Evolutionary conservation across 106 monocot genomes (phyloP), one percentile per base, ranked within the genome.

Genomic region (Dactylorhiza incarnata): DNA sequence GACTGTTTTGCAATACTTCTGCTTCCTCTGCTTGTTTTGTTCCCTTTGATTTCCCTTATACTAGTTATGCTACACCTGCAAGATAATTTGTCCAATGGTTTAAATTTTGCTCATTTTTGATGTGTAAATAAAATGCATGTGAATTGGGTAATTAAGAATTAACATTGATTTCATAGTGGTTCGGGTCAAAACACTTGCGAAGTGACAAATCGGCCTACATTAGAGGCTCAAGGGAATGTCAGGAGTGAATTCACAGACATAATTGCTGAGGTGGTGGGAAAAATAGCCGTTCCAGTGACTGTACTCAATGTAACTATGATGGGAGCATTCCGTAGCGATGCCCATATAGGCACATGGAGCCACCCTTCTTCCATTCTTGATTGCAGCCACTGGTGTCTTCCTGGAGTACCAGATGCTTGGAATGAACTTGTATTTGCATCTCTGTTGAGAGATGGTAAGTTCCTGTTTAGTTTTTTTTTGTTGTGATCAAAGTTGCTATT

Each of bases 321-420:
- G 97, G 97, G 97, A 3, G 86, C 91, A 14, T 82, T 78, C 9
- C 78, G 97, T 3, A 94, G 97, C 67, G 97, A 99, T 82, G 97
- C 97, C 5, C 97, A 99, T 49, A 84, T 94, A 77, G 93, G 93
- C 37, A 81, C 76, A 47, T 94, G 90, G 90, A 86, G 90, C 68
- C 80, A 90, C 69, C 88, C 87, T 37, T 68, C 78, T 19, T 69
- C 90, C 16, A 65, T 85, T 50, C 59, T 96, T 25, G 92, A 96
- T 83, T 96, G 95, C 81, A 93, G 93, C 84, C 95, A 93, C 54
- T 96, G 95, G 95, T 96, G 95, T 76, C 89, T 96, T 49, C 95
- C 95, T 72, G 95, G 92, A 66, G 95, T 96, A 4, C 95, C 95
- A 45, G 95, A 96, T 89, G 85, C 95, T 48, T 96, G 95, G 95